Base-by-base conservation (phyloP, 192 early-diverging fungal species). In the Linnemannia zychae region DNA sequence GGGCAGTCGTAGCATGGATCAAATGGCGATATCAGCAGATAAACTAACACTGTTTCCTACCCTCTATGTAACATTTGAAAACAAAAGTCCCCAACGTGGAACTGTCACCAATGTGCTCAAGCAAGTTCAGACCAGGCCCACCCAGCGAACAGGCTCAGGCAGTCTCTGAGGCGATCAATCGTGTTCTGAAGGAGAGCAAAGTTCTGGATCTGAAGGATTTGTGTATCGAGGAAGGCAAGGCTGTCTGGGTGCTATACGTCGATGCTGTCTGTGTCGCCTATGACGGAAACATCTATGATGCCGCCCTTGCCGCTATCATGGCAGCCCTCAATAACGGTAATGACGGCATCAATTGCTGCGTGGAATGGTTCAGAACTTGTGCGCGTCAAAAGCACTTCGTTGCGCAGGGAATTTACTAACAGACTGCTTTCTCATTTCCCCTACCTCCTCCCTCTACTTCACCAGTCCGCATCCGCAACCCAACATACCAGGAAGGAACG, bases 191-290 rank as follows among this genome's bases (percentile, higher is more conserved):
- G 71, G 89, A 84, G 87, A 90, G 85, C 80, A 87, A 72, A 15
- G 87, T 97, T 34, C n/a, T 97, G 37, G 86, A 94, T 79, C 78
- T 95, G n/a, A 84, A 89, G 48, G 81, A 88, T 44, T 90, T 99
- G 40, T 95, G 95, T 78, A 98, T 99, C 73, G 95, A 94, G 78
- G 80, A 88, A 16, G 94, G 94, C 37, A 90, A 93, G 67, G 96
- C 95, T 9, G 96, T 92, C 24, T 99, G 97, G 98, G 90, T 93
- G 36, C 87, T 98, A 38, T 94, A 96, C 68, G 93, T 93, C 9
- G 98, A 99, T 86, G 93, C 98, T 63, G 94, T 98, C 37, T 98
- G 96, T 75, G 75, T 99, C 37, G 94, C 95, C 74, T 95, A 97
- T 81, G 97, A 97, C 79, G 98, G 98, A 28, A 96, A 96, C 80